Base-by-base conservation (phyloP, 2,329 filamentous ascomycete species). In the Epichloe scottii region DNA sequence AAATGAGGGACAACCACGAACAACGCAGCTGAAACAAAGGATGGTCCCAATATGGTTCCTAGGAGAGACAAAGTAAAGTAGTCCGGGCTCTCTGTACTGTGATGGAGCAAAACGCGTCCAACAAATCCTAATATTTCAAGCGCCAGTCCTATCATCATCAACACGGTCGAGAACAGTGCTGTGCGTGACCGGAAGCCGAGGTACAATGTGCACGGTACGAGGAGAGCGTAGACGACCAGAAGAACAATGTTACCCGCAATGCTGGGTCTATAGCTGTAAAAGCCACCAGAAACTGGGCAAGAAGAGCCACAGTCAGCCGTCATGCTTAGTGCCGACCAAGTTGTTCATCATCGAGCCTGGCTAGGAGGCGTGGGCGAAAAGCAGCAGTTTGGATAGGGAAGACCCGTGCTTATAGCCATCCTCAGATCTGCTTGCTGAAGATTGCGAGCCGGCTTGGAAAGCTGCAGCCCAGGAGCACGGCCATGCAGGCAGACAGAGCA, bases 21-120 rank as follows among this genome's bases (percentile, higher is more conserved):
- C 30, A 75, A 60, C 26, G 73, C 68, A 11, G 66, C 63, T 11
- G 67, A 68, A 54, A 76, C 67, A 39, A 75, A 62, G 2, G 69
- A 71, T 15, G 75, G 71, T 1, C 73, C 75, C 37, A 74, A 59
- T 19, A 71, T 61, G 2, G 72, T 75, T 17, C 75, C 74, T 12
- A 74, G 55, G 34, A 77, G 59, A 51, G 66, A 75, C 4, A 78
- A 55, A 11, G 67, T 60, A 54, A 76, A 75, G 52, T 62, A 67
- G 3, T 60, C 58, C 46, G 63, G 62, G 52, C 60, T 67, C 39
- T 62, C 60, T 8, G 59, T 58, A 30, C 64, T 56, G 7, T 57
- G 60, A 41, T 65, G 63, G 12, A 76, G 65, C 33, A 76, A 58
- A 6, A 77, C 51, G 38, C 71, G 68, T 4, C 72, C 74, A 14